Evolutionary conservation across 176 grass and related monocot species (phyloP), one percentile per base, ranked within the genome.

Genomic region (Aegilops sharonensis): DNA sequence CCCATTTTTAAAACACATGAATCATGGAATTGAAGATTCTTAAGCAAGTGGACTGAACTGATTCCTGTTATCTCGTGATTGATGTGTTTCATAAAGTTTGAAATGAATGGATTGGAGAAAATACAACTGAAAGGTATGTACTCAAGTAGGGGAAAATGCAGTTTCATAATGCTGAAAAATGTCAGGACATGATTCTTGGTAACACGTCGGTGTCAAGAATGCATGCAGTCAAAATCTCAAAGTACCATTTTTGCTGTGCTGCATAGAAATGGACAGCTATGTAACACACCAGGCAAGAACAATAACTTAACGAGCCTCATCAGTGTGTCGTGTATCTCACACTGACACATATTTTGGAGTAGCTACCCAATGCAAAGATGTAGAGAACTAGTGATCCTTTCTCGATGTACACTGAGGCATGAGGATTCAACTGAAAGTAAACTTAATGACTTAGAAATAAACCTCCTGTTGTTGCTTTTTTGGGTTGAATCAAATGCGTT

Each of bases 101-200:
- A 39, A 30, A 81, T 50, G 39, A 78, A 78, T 3, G 29, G 11
- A 64, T 27, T 13, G 72, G 5, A 82, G 18, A 63, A 54, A 54
- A 31, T 56, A 78, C 84, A 54, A 60, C n/a, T 63, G 88, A 83
- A 18, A 86, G 52, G 39, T 40, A 45, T 64, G 39, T 40, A 45
- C 72, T 65, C 45, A 43, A 73, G 80, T 73, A 20, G 79, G 84
- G 79, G 54, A 64, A 86, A 86, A 90, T 72, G 61, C 29, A 35
- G 67, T 85, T 85, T 56, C 42, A 72, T 18, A 32, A 10, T 66
- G 75, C 81, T 84, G 43, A 45, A 47, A 47, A 75, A 30, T 42
- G 8, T 25, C 23, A 30, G 57, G 64, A 82, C 64, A 54, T 24
- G 29, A 14, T 12, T 83, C 13, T 72, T 59, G 42, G 40, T 66